Conservation (phyloP, 2,329 filamentous ascomycete genomes). For the Pseudogymnoascus sp. region DNA sequence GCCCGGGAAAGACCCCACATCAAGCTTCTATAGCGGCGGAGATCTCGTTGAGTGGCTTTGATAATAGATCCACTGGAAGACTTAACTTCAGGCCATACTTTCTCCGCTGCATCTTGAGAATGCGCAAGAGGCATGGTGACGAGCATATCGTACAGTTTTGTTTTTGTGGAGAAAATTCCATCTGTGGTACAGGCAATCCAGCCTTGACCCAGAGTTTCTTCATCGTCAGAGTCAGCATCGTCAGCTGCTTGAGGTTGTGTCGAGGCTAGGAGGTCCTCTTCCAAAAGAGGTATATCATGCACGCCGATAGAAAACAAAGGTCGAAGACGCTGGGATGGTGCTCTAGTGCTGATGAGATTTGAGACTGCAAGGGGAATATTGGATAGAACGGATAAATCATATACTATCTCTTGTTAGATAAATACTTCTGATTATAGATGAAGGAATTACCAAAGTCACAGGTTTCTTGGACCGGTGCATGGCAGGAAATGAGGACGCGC, state of each 20-base stretch:
- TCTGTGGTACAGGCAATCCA: slow-evolving; percentile 97
- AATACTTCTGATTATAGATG: not conserved
- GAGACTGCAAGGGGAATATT: slow-evolving; percentile 71
- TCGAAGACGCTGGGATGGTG: slow-evolving; percentile 57
- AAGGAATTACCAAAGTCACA: slow-evolving; percentile 73
- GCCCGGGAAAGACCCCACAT: slow-evolving; percentile 49
- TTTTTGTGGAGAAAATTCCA: slow-evolving; percentile 81
- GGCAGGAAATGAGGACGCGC: slow-evolving; percentile 77
- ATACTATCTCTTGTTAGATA: slow-evolving; percentile 50
- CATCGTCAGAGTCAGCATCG: slow-evolving; percentile 29
- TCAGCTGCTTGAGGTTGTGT: slow-evolving; percentile 20
- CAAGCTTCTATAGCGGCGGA: slow-evolving; percentile 68
- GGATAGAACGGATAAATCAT: slow-evolving; percentile 85
- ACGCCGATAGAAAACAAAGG: slow-evolving; percentile 92
- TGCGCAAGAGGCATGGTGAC: slow-evolving; percentile 68
- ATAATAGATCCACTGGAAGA: slow-evolving; percentile 54
- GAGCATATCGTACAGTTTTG: slow-evolving; percentile 79
- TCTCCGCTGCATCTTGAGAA: slow-evolving; percentile 48
- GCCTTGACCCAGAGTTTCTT: slow-evolving; percentile 47
- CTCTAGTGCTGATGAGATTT: slow-evolving; percentile 56
- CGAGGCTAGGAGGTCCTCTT: slow-evolving; percentile 47
- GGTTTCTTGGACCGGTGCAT: slow-evolving; percentile 73
- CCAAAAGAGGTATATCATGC: slow-evolving; percentile 78
- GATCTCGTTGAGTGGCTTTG: slow-evolving; percentile 83
- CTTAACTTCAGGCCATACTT: slow-evolving; percentile 69